A percentile compares a stretch with the other conserved stretches of the same genome.
Conservation (phyloP, 345 rosid genomes). For the Citrus mangshanensis region DNA sequence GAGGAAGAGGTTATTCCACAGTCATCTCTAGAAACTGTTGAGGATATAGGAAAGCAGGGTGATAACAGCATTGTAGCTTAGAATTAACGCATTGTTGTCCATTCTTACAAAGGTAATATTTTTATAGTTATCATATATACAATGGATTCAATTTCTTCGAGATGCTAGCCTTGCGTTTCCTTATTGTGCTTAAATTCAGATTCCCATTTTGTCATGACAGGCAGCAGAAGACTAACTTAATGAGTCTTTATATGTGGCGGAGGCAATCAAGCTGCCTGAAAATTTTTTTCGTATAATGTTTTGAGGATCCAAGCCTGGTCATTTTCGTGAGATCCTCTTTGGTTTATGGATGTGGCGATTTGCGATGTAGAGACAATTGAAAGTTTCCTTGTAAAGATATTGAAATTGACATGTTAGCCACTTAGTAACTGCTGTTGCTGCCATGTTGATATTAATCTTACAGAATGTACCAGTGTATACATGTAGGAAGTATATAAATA, state of each 20-base stretch:
- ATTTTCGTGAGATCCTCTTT: slow-evolving; percentile 2
- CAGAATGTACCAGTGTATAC: slow-evolving; percentile 10
- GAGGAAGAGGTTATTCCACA: slow-evolving; percentile 21
- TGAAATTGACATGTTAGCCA: slow-evolving; percentile 2
- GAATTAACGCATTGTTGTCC: slow-evolving; percentile 13
- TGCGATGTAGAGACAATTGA: not conserved
- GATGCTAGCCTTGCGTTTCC: not conserved
- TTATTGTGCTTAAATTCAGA: slow-evolving; percentile 3
- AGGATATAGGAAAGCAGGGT: slow-evolving; percentile 20
- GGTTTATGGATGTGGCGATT: slow-evolving; percentile 10
- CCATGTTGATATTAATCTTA: not conserved
- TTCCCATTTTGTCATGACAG: slow-evolving; percentile 19
- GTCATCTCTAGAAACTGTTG: slow-evolving; percentile 17
- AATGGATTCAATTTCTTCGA: not conserved
- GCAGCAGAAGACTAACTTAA: slow-evolving; percentile 12
- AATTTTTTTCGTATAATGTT: slow-evolving; percentile 12
- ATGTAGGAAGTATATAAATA: not conserved
- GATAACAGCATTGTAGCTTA: slow-evolving; percentile 15
- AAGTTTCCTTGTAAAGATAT: slow-evolving; percentile 16
- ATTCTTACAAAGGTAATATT: slow-evolving; percentile 15
- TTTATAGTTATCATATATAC: not conserved
- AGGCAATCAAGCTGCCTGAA: slow-evolving; percentile 8
- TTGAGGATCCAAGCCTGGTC: slow-evolving; percentile 8
- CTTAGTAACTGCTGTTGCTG: not conserved
- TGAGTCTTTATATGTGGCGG: not conserved